Conservation (phyloP, 768 basidiomycete species). For the Pholiota conissans region DNA sequence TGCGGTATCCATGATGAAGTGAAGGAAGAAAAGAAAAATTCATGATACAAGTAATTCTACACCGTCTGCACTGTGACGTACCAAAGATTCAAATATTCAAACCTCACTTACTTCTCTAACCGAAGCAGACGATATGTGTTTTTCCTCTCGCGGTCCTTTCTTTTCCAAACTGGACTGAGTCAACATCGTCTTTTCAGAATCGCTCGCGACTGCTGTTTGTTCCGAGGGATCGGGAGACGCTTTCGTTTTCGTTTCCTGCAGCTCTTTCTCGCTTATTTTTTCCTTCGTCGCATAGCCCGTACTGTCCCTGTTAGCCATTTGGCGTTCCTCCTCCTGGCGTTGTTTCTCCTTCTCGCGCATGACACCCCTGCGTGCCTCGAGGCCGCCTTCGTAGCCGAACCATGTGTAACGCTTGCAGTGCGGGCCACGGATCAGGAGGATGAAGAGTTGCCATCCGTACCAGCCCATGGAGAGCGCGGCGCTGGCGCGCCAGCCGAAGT, state of each 20-base stretch:
- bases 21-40: not conserved
- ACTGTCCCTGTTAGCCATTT: not conserved
- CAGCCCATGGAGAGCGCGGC: slow-evolving; percentile 62
- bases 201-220: not conserved
- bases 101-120: not conserved
- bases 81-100: not conserved
- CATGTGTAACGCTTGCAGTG: slow-evolving; percentile 13
- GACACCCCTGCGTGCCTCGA: slow-evolving; percentile 30
- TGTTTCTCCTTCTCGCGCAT: slow-evolving; percentile 17
- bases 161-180: not conserved
- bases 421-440: slow-evolving; percentile 44
- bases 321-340: slow-evolving; percentile 7
- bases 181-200: not conserved
- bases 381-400: slow-evolving; percentile 18
- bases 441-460: slow-evolving; percentile 51
- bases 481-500: slow-evolving; percentile 68
- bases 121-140: not conserved
- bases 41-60: not conserved
- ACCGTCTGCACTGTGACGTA: not conserved
- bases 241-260: too few relatives aligned
- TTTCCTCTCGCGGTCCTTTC: not conserved
- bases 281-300: not conserved
- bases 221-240: not conserved
- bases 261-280: not conserved
- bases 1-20: not conserved